Evolutionary conservation across 139 green algal genomes (phyloP).

Genomic region (Picochlorum sp.): DNA sequence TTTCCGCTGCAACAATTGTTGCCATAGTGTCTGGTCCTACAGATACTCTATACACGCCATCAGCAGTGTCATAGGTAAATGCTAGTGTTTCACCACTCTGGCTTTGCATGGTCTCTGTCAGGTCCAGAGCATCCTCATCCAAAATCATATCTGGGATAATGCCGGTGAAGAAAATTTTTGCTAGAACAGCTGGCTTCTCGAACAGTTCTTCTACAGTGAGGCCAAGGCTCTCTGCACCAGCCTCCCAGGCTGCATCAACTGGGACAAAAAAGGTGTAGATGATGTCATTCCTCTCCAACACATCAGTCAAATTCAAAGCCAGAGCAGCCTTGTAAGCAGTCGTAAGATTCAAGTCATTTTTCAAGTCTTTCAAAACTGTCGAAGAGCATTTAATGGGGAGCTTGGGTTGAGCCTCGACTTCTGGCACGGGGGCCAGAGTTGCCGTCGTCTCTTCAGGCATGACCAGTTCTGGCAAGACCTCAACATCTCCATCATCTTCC

Average conservation of each 20-base stretch:
- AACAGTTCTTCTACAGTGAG: neutral
- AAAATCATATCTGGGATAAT: conserved; percentile 3
- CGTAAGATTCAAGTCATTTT: neutral
- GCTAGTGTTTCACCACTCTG: too few relatives aligned
- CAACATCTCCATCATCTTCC: neutral
- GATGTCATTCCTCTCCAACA: neutral
- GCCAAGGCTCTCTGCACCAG: neutral
- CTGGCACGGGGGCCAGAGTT: neutral
- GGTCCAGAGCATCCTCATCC: neutral
- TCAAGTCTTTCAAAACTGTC: neutral
- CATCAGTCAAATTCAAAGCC: neutral
- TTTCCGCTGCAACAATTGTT: neutral
- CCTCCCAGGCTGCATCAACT: neutral
- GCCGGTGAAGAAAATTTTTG: neutral
- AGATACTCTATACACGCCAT: neutral
- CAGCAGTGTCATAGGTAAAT: too few relatives aligned
- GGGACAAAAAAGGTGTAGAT: neutral
- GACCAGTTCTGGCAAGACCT: neutral
- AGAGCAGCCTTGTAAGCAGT: neutral
- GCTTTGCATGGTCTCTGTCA: neutral
- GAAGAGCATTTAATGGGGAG: neutral
- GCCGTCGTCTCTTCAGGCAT: neutral
- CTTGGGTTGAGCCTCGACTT: neutral
- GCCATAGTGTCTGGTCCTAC: neutral
- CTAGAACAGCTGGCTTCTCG: neutral